Percentiles rank a stretch among this genome's conserved stretches.
These are phyloP conservation scores for Amoebophrya sp. DNA, from an alignment of 169 alveolate genomes.

Conservation along the genomic window DNA sequence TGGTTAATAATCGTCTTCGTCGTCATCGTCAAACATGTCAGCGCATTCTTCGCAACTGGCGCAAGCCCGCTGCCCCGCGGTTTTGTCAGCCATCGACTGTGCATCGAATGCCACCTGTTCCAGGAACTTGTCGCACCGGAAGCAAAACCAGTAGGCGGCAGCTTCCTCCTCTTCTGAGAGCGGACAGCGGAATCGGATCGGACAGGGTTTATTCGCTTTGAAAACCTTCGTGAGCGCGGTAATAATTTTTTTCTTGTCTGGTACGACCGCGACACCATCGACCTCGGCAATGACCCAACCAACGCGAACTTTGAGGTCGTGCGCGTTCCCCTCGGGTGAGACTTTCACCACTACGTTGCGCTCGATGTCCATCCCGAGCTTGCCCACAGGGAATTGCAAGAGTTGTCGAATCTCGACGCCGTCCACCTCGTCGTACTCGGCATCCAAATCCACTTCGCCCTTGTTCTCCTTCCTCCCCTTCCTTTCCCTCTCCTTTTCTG, in stretches of 20 bases:
- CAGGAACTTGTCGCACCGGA: slow-evolving; percentile 16
- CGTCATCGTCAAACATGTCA: not conserved
- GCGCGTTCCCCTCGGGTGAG: not conserved
- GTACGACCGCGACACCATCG: not conserved
- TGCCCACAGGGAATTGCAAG: not conserved
- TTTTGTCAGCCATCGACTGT: not conserved
- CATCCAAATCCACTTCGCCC: not conserved
- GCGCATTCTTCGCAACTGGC: slow-evolving; percentile 11
- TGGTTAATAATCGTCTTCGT: not conserved
- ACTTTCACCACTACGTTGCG: not conserved
- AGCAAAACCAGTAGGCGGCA: not conserved
- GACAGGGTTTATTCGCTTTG: not conserved
- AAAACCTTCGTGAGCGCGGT: not conserved
- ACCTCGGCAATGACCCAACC: not conserved
- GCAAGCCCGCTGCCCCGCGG: not conserved
- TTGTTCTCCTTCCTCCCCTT: not conserved
- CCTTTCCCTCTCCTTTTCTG: not conserved
- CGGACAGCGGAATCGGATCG: not conserved
- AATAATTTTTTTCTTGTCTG: not conserved
- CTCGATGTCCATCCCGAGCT: not conserved
- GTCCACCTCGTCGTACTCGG: not conserved
- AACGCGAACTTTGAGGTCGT: not conserved
- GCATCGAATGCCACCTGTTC: not conserved
- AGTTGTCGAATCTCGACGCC: not conserved
- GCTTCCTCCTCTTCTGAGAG: not conserved